A percentile compares a stretch with the other conserved stretches of the same genome.
Conservation (phyloP, 768 basidiomycete genomes). For the Paxillus rubicundulus region DNA sequence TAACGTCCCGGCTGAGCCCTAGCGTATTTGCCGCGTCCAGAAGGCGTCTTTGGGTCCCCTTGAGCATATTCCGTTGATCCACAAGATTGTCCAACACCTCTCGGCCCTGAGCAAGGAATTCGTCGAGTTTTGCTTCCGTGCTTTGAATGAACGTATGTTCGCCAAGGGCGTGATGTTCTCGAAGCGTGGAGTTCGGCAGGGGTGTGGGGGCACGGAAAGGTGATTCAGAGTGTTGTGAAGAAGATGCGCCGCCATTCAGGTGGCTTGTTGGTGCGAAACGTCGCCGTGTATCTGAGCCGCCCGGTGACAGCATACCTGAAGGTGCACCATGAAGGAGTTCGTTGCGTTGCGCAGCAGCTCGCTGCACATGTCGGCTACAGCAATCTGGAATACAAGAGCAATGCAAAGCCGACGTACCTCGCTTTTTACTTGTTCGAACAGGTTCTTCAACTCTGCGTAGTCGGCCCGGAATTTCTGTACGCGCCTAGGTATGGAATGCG, state of each 20-base stretch:
- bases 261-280: slow-evolving; percentile 46
- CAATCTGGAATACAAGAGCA: neutral
- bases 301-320: slow-evolving; percentile 35
- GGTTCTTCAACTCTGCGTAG: slow-evolving; percentile 74
- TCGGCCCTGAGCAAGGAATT: slow-evolving; percentile 88
- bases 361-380: slow-evolving; percentile 38
- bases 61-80: slow-evolving; percentile 90
- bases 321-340: slow-evolving; percentile 58
- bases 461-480: slow-evolving; percentile 90
- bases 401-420: slow-evolving; percentile 34
- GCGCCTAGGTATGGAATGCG: slow-evolving; percentile 54
- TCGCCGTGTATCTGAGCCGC: slow-evolving; percentile 54
- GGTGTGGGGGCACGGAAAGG: slow-evolving; percentile 71
- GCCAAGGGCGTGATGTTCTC: slow-evolving; percentile 77
- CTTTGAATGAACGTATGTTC: slow-evolving; percentile 90
- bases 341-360: slow-evolving; percentile 54
- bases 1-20: slow-evolving; percentile 90
- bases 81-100: slow-evolving; percentile 90
- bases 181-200: slow-evolving; percentile 48
- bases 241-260: slow-evolving; percentile 37
- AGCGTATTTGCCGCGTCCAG: slow-evolving; percentile 92
- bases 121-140: slow-evolving; percentile 79
- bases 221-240: slow-evolving; percentile 77
- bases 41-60: slow-evolving; percentile 87
- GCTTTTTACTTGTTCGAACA: slow-evolving; percentile 77